phyloP scores from a whole-genome alignment of 2,329 filamentous ascomycete genomes.

The Nothopassalora personata region DNA sequence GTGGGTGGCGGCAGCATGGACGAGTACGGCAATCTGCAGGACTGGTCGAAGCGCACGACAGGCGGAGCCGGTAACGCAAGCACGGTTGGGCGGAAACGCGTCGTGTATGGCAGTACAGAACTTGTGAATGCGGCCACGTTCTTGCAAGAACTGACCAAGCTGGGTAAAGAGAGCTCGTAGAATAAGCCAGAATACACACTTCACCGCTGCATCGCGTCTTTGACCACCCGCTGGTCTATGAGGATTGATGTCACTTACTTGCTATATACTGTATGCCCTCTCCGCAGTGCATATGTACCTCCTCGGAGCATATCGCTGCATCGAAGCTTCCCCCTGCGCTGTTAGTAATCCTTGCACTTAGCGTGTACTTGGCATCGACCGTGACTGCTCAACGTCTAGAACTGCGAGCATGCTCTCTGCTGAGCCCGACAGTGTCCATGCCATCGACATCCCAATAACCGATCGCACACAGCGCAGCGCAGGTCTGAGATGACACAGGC shows the following conservation, averaged over 20 bases:
- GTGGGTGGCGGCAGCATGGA: slow-evolving; percentile 93
- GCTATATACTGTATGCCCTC: no score
- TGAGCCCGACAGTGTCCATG: neutral
- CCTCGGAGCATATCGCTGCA: neutral
- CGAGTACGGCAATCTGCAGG: slow-evolving; percentile 94
- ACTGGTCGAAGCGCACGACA: slow-evolving; percentile 79
- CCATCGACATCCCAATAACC: neutral
- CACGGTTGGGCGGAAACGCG: slow-evolving; percentile 62
- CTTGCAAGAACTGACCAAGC: slow-evolving; percentile 51
- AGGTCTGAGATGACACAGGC: slow-evolving; percentile 6
- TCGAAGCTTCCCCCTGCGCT: neutral
- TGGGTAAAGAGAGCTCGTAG: slow-evolving; percentile 52
- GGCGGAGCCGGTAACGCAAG: slow-evolving; percentile 46
- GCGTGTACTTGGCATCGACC: neutral
- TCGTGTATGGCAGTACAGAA: slow-evolving; percentile 92
- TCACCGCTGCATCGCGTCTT: neutral
- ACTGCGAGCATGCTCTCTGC: neutral
- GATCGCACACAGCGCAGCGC: neutral
- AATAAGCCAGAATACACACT: neutral
- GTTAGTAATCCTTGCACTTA: neutral
- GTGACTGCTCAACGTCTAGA: neutral
- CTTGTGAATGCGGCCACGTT: slow-evolving; percentile 60
- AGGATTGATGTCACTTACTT: no score
- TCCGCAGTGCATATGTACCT: neutral
- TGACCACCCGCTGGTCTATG: neutral